Evolutionary conservation across 345 rosid species (phyloP).

Genomic region (Alliaria petiolata): DNA sequence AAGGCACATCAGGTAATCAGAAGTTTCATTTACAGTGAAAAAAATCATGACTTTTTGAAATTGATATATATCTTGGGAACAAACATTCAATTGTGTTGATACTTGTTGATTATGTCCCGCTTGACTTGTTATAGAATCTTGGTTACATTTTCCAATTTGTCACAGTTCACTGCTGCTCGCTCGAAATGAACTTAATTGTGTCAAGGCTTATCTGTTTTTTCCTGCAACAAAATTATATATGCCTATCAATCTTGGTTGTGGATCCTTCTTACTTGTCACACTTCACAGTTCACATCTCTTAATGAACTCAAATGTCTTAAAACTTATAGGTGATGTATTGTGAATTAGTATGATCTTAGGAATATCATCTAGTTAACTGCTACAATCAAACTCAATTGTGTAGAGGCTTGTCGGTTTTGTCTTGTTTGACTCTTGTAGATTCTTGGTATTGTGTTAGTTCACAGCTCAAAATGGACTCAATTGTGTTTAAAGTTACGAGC

Average conservation of each 20-base stretch:
- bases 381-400: background rate
- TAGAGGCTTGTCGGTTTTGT: background rate
- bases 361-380: too few species aligned
- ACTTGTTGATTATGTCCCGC: background rate
- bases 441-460: background rate
- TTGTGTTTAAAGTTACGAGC: background rate
- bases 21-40: background rate
- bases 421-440: background rate
- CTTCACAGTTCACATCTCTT: too few species aligned
- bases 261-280: too few species aligned
- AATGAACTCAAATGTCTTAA: too few species aligned
- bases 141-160: background rate
- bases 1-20: slow-evolving; percentile 49
- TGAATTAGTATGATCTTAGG: too few species aligned
- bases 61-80: background rate
- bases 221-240: too few species aligned
- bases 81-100: background rate
- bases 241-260: too few species aligned
- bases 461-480: too few species aligned
- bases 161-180: too few species aligned
- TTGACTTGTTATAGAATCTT: background rate
- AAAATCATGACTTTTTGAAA: background rate
- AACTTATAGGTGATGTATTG: too few species aligned
- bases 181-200: background rate
- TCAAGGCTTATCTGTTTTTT: background rate